Conservation (phyloP, 768 basidiomycete genomes). For the Lentinus tigrinus region DNA sequence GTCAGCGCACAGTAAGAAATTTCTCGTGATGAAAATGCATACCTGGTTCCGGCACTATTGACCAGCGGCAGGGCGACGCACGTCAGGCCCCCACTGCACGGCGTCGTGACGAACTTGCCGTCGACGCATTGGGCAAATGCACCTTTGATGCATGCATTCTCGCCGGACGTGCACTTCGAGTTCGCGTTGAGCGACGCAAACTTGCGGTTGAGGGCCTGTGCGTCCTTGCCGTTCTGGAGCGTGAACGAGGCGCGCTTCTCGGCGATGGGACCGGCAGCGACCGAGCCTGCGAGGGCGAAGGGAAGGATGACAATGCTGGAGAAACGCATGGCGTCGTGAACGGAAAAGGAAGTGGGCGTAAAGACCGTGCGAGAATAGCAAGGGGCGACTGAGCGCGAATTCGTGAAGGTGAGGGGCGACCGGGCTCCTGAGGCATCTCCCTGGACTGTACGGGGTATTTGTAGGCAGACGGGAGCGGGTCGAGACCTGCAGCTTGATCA, state of each 20-base stretch:
- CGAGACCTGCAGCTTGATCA: neutral
- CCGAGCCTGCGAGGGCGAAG: constrained; percentile 27
- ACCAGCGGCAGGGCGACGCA: constrained; percentile 46
- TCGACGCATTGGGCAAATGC: constrained; percentile 42
- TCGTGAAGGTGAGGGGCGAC: constrained; percentile 17
- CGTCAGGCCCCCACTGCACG: constrained; percentile 30
- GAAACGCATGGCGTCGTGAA: constrained; percentile 35
- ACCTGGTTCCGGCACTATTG: constrained; percentile 36
- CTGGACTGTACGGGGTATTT: neutral
- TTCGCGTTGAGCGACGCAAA: constrained; percentile 27
- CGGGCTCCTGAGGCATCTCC: constrained; percentile 16
- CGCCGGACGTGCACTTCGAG: constrained; percentile 29
- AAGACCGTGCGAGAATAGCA: constrained; percentile 15
- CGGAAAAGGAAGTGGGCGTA: constrained; percentile 5
- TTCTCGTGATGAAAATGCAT: constrained; percentile 19
- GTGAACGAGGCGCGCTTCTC: constrained; percentile 12
- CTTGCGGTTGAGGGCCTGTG: constrained; percentile 32
- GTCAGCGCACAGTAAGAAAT: no score
- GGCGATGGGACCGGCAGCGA: constrained; percentile 18
- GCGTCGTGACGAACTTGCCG: constrained; percentile 32
- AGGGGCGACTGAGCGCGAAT: constrained; percentile 13
- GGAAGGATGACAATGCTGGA: constrained; percentile 33
- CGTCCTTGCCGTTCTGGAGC: constrained; percentile 30
- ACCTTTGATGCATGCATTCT: constrained; percentile 37
- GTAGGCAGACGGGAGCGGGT: neutral